Conservation (phyloP, 805 yeast species). For the Metschnikowia kunwiensis region DNA sequence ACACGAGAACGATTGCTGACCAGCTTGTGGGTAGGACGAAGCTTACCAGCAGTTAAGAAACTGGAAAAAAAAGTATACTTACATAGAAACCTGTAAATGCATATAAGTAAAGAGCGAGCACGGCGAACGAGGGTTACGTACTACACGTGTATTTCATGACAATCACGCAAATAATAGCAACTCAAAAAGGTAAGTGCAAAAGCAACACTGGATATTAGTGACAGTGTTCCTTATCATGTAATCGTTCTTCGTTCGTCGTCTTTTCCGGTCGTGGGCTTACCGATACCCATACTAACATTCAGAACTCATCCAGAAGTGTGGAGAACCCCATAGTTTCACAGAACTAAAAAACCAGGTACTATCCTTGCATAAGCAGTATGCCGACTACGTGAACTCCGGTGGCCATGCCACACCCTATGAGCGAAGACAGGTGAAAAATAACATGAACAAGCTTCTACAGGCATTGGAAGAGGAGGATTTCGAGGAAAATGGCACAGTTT, state of each 20-base stretch:
- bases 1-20: constrained; percentile 74
- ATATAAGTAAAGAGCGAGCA: no score
- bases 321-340: background rate
- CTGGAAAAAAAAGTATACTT: background rate
- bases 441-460: constrained; percentile 21
- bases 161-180: no score
- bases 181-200: no score
- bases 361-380: constrained; percentile 10
- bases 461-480: constrained; percentile 21
- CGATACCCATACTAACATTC: background rate
- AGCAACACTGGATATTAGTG: no score
- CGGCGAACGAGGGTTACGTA: no score
- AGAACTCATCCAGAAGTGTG: constrained; percentile 1
- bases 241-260: no score
- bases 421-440: constrained; percentile 21
- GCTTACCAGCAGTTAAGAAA: constrained; percentile 1
- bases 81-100: no score
- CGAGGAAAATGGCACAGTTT: constrained; percentile 16
- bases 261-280: background rate
- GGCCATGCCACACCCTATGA: constrained; percentile 18
- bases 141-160: no score
- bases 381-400: constrained; percentile 5
- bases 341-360: constrained; percentile 10
- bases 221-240: no score
- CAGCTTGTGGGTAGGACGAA: constrained; percentile 69